Conservation (phyloP, 2,329 filamentous ascomycete genomes). For the Colletotrichum cereale region DNA sequence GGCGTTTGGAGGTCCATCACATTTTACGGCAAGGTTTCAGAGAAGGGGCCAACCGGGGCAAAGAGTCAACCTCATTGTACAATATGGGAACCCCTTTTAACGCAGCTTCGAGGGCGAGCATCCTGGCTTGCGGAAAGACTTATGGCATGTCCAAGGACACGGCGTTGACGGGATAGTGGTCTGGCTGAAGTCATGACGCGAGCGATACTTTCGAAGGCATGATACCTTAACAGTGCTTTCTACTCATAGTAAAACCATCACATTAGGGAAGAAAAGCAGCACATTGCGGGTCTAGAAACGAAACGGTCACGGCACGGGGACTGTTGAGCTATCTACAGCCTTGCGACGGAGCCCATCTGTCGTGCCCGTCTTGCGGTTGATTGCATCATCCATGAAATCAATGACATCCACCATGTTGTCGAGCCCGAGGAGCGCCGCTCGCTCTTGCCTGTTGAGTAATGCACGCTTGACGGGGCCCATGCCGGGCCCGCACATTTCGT, state of each 20-base stretch:
- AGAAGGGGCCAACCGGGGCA: constrained; percentile 1
- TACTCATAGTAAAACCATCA: constrained; percentile 20
- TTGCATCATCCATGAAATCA: constrained; percentile 69
- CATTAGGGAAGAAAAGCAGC: background rate
- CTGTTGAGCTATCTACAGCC: constrained; percentile 19
- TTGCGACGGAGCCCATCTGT: constrained; percentile 29
- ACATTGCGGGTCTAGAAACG: background rate
- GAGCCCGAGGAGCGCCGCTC: constrained; percentile 62
- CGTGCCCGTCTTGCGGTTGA: constrained; percentile 46
- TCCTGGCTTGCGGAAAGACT: background rate
- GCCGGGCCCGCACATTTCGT: constrained; percentile 74
- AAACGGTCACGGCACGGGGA: constrained; percentile 12
- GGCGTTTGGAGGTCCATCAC: constrained; percentile 28
- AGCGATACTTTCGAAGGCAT: constrained; percentile 24
- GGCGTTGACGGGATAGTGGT: constrained; percentile 22
- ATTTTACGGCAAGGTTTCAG: constrained; percentile 8
- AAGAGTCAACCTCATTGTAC: constrained; percentile 19
- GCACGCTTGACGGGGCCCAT: constrained; percentile 64
- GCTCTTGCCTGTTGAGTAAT: constrained; percentile 69
- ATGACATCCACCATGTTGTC: constrained; percentile 69
- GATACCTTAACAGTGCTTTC: constrained; percentile 22
- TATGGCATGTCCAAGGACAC: constrained; percentile 13
- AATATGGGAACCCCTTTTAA: constrained; percentile 9
- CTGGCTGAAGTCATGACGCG: constrained; percentile 20
- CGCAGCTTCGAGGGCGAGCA: constrained; percentile 4